A percentile compares a stretch with the other conserved stretches of the same genome.
Evolutionary conservation across 495 filamentous ascomycete species (phyloP).

Genomic region (Aspergillus carlsbadensis): DNA sequence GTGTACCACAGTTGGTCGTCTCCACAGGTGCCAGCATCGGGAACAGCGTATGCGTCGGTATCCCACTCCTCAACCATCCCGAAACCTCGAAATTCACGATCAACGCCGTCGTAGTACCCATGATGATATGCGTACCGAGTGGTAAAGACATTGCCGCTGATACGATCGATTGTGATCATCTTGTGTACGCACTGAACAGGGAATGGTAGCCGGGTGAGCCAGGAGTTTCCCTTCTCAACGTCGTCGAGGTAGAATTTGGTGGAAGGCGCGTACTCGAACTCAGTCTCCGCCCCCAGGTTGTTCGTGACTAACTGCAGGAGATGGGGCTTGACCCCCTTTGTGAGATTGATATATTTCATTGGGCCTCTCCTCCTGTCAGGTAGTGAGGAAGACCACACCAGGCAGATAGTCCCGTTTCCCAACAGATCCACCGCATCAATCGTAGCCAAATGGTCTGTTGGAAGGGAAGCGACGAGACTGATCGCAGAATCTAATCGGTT

Average conservation of each 20-base stretch:
- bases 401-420: neutral
- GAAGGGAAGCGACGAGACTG: neutral
- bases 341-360: conserved; percentile 7
- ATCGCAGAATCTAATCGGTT: neutral
- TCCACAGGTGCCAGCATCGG: no score
- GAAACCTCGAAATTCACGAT: conserved; percentile 8
- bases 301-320: neutral
- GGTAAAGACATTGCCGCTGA: neutral
- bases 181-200: neutral
- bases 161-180: neutral
- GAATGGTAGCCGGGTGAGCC: conserved; percentile 4
- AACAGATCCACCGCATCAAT: neutral
- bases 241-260: conserved; percentile 1
- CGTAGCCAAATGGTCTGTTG: neutral
- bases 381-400: neutral
- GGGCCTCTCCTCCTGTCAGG: no score
- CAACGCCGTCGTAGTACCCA: conserved; percentile 2
- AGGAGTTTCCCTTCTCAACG: neutral
- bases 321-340: neutral
- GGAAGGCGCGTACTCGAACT: neutral
- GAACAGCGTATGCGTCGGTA: neutral
- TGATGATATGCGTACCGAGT: conserved; percentile 4
- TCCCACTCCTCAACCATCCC: conserved; percentile 6
- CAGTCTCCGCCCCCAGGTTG: neutral
- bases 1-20: neutral